These are phyloP conservation scores for Leccinellum rugosiceps DNA, from an alignment of 768 basidiomycete species.

Conservation along the genomic window DNA sequence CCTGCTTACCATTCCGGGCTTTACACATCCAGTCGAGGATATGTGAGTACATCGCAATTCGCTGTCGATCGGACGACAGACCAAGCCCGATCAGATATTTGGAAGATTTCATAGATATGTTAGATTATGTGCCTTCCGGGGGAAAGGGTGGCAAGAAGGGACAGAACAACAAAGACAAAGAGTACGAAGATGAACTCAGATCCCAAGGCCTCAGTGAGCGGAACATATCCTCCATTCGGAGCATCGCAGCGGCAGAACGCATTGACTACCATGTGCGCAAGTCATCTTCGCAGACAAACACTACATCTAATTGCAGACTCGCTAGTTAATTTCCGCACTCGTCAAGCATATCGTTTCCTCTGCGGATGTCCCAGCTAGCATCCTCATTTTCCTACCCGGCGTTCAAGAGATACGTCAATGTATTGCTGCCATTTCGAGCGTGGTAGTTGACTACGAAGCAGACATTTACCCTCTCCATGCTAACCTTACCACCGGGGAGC, in stretches of 20 bases:
- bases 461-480: constrained; percentile 82
- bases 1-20: constrained; percentile 79
- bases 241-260: constrained; percentile 54
- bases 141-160: constrained; percentile 31
- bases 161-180: constrained; percentile 34
- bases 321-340: constrained; percentile 62
- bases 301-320: not conserved
- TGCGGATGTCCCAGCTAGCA: constrained; percentile 49
- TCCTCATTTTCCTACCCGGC: constrained; percentile 89
- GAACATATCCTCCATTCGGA: constrained; percentile 53
- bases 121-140: constrained; percentile 53
- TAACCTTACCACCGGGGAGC: constrained; percentile 82
- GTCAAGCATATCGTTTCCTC: constrained; percentile 60
- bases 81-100: constrained; percentile 57
- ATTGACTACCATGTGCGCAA: constrained; percentile 67
- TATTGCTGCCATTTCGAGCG: constrained; percentile 56
- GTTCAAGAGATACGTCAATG: constrained; percentile 84
- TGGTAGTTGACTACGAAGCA: constrained; percentile 31
- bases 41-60: constrained; percentile 40
- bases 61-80: not conserved
- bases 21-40: constrained; percentile 74
- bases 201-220: constrained; percentile 52
- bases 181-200: constrained; percentile 46
- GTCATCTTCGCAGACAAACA: not conserved
- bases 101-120: constrained; percentile 66